Evolutionary conservation across 2,329 filamentous ascomycete genomes (phyloP).

Genomic region (Colletotrichum godetiae): DNA sequence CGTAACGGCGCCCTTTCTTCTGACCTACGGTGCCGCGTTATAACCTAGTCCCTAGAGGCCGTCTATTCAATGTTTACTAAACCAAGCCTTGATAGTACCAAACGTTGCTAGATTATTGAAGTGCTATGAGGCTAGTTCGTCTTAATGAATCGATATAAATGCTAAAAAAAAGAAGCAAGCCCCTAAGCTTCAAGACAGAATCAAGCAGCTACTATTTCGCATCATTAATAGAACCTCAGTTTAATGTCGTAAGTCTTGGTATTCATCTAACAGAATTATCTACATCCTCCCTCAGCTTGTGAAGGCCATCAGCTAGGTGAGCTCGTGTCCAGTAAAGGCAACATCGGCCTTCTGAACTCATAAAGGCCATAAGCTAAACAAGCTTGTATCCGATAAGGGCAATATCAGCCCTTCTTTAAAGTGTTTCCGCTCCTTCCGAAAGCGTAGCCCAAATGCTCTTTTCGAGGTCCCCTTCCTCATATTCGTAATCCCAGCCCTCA

Average conservation of each 20-base stretch:
- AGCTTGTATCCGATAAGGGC: neutral
- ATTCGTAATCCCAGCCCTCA: conserved; percentile 47
- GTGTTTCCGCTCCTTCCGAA: neutral
- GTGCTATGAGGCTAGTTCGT: too few relatives aligned
- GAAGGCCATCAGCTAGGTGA: neutral
- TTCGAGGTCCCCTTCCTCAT: conserved; percentile 42
- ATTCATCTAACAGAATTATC: neutral
- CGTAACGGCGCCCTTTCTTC: too few relatives aligned
- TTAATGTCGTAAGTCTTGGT: neutral
- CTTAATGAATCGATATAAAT: too few relatives aligned
- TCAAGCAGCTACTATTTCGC: too few relatives aligned
- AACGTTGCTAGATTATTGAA: too few relatives aligned
- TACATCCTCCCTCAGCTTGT: neutral
- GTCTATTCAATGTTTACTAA: too few relatives aligned
- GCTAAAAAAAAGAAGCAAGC: too few relatives aligned
- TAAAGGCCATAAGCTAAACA: neutral
- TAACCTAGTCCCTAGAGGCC: too few relatives aligned
- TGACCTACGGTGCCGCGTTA: too few relatives aligned
- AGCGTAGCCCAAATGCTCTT: conserved; percentile 4
- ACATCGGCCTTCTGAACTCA: neutral
- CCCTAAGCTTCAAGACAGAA: too few relatives aligned
- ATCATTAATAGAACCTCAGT: neutral
- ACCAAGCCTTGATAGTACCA: too few relatives aligned
- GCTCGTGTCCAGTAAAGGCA: neutral
- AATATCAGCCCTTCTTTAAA: neutral